These are phyloP conservation scores for Lasiodiplodia hormozganensis DNA, from an alignment of 2,329 filamentous ascomycete species.

Conservation along the genomic window DNA sequence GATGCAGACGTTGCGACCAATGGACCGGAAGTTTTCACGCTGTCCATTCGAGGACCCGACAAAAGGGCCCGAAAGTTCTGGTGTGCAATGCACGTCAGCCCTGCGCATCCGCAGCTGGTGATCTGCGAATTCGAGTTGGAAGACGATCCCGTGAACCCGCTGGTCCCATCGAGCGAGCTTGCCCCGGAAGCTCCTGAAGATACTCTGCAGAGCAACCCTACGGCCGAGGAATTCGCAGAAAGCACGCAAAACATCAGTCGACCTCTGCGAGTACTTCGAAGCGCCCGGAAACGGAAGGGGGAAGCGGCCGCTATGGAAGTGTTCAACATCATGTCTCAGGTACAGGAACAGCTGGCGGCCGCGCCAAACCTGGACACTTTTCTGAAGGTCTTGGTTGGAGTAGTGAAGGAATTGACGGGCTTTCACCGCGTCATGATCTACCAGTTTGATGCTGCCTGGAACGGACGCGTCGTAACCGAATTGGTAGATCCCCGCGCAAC, in stretches of 20 bases:
- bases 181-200: conserved; percentile 73
- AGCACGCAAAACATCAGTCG: conserved; percentile 79
- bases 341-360: conserved; percentile 82
- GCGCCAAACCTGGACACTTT: conserved; percentile 75
- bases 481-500: conserved; percentile 81
- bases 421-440: conserved; percentile 95
- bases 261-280: conserved; percentile 77
- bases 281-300: conserved; percentile 75
- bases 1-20: conserved; percentile 76
- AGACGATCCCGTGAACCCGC: conserved; percentile 72
- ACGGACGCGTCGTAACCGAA: conserved; percentile 87
- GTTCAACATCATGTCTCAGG: conserved; percentile 90
- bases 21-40: conserved; percentile 84
- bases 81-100: conserved; percentile 84
- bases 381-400: conserved; percentile 80
- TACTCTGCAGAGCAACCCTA: conserved; percentile 75
- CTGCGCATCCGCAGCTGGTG: conserved; percentile 71
- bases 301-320: conserved; percentile 88
- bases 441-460: conserved; percentile 83
- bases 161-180: conserved; percentile 65
- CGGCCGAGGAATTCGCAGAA: conserved; percentile 73
- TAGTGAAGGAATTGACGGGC: conserved; percentile 87
- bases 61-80: conserved; percentile 72
- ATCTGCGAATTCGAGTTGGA: conserved; percentile 91
- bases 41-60: conserved; percentile 70